phyloP scores from a whole-genome alignment of 352 stramenopile genomes.

The Globisporangium heterothallicum region DNA sequence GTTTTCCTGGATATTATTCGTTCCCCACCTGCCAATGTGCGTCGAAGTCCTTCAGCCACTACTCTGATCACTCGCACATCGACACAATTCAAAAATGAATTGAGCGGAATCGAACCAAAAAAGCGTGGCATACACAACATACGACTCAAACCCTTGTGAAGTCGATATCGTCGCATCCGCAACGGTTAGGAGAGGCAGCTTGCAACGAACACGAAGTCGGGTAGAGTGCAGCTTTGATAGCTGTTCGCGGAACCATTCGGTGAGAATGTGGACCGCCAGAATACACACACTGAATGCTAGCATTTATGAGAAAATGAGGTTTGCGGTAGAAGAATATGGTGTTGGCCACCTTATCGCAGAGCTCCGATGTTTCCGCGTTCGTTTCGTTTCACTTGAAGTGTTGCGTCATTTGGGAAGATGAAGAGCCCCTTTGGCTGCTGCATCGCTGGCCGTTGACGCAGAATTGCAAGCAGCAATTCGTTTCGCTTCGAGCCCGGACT shows the following conservation, averaged over 20 bases:
- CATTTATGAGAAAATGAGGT: too few species aligned
- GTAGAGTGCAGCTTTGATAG: too few species aligned
- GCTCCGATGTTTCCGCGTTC: background rate
- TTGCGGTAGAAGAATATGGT: background rate
- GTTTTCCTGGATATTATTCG: background rate
- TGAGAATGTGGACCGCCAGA: too few species aligned
- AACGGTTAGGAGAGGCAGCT: too few species aligned
- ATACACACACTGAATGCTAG: too few species aligned
- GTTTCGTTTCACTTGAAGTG: too few species aligned
- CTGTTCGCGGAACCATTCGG: too few species aligned
- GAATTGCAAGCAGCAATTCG: background rate
- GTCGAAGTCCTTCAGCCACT: background rate
- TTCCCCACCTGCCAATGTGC: background rate
- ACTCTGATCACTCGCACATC: background rate
- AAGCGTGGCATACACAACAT: background rate
- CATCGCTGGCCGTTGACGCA: too few species aligned
- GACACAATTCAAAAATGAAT: constrained; percentile 1
- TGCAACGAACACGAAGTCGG: too few species aligned
- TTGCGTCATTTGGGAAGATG: too few species aligned
- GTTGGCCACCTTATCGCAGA: background rate
- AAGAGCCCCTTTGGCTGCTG: too few species aligned
- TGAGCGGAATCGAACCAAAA: background rate
- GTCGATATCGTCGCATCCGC: too few species aligned
- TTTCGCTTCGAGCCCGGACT: background rate
- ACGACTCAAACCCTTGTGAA: background rate